phyloP scores from a whole-genome alignment of 768 basidiomycete species.

The Russula compacta region DNA sequence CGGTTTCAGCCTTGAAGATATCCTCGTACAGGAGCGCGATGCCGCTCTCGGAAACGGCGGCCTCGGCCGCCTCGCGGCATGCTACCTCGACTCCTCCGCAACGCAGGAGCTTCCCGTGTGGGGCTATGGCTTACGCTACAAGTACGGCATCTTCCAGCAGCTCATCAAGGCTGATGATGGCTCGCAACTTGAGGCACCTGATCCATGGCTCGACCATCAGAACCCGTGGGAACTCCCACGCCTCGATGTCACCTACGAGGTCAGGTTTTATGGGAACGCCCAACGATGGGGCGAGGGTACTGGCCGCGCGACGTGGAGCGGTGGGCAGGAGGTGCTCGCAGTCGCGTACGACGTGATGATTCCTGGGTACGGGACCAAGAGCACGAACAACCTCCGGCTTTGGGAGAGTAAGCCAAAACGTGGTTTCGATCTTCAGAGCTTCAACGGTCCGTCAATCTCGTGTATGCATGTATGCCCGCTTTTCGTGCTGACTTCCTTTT shows the following conservation, averaged over 20 bases:
- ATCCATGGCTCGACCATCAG: conserved; percentile 83
- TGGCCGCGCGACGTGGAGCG: conserved; percentile 60
- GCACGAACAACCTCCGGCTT: conserved; percentile 81
- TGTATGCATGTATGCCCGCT: neutral
- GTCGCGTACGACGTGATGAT: conserved; percentile 94
- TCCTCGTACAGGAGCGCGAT: conserved; percentile 84
- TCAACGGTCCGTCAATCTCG: conserved; percentile 57
- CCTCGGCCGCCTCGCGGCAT: conserved; percentile 91
- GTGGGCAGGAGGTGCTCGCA: conserved; percentile 90
- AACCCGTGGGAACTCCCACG: conserved; percentile 88
- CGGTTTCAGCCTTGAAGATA: conserved; percentile 85
- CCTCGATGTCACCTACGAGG: conserved; percentile 73
- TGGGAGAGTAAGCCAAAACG: conserved; percentile 85
- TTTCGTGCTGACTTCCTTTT: neutral
- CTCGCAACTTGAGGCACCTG: conserved; percentile 76
- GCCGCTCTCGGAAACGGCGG: conserved; percentile 95
- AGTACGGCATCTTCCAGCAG: conserved; percentile 95
- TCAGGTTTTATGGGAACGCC: conserved; percentile 84
- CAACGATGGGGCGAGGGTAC: conserved; percentile 51
- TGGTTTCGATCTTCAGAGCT: conserved; percentile 89
- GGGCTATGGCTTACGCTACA: conserved; percentile 91
- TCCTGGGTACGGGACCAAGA: conserved; percentile 76
- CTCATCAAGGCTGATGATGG: conserved; percentile 77
- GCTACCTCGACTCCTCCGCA: conserved; percentile 91
- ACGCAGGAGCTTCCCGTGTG: conserved; percentile 87